Base-by-base conservation (phyloP, 192 early-diverging fungal genomes). In the Spizellomyces punctatus region DNA sequence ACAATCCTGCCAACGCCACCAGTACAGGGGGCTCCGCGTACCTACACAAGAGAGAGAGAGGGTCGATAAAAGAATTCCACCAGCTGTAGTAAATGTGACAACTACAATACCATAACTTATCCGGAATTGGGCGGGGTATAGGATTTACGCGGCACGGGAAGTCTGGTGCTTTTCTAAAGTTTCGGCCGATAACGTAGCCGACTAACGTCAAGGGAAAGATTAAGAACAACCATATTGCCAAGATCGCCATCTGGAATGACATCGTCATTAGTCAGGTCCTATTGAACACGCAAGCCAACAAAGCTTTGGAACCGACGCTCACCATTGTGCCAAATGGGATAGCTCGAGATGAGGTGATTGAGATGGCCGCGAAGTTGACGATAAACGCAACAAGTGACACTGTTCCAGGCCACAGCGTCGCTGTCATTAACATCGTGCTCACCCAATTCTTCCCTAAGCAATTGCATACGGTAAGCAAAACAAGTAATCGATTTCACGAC, bases 121-220 rank as follows among this genome's bases (percentile, higher is more conserved):
- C 93, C 14, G 95, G 95, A 55, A 97, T 92, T 73, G 92, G 95
- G 21, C 95, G 87, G 27, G 95, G 95, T 57, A 98, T 96, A 75
- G 93, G 94, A 72, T 98, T 98, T 9, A 93, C 89, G 16, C 94
- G 91, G 46, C 91, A 91, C 12, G 92, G 92, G 72, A 91, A 91
- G 58, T 90, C 82, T 1, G 83, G 79, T 9, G 82, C 72, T 19
- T 81, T 82, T 19, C 81, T 77, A 76, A 83, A 92, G 69, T 89
- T 90, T 19, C 81, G 77, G 7, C 89, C 91, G 6, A 93, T 63
- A 55, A 92, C 87, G 8, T 91, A 90, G 14, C 96, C 96, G 27
- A 92, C 75, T 22, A 94, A 77, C 8, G 91, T 91, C 27, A 98
- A 80, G 50, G 96, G 96, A 8, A 93, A 87, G 14, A 94, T 92